Evolutionary conservation across 2,329 filamentous ascomycete species (phyloP).

Genomic region (Xylariaceae sp.): DNA sequence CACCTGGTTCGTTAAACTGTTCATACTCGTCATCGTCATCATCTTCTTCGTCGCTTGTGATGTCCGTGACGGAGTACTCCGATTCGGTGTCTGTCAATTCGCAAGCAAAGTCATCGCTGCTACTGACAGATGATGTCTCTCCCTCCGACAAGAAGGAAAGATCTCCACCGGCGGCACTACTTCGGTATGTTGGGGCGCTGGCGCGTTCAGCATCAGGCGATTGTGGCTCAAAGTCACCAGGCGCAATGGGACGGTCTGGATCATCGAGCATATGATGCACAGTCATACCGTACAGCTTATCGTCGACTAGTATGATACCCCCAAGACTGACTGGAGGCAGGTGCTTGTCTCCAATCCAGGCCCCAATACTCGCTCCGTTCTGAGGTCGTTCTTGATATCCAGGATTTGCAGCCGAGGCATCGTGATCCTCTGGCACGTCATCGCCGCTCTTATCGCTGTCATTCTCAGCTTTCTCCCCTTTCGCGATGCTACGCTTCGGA

Average conservation of each 20-base stretch:
- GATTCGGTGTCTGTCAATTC: slow-evolving; percentile 61
- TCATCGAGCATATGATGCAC: slow-evolving; percentile 95
- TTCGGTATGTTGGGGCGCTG: slow-evolving; percentile 19
- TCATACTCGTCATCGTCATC: slow-evolving; percentile 49
- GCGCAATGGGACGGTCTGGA: slow-evolving; percentile 39
- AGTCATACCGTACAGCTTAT: slow-evolving; percentile 85
- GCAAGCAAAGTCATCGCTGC: slow-evolving; percentile 52
- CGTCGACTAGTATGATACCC: slow-evolving; percentile 79
- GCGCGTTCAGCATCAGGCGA: slow-evolving; percentile 15
- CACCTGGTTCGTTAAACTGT: slow-evolving; percentile 60
- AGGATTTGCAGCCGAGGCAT: slow-evolving; percentile 56
- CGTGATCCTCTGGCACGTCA: slow-evolving; percentile 35
- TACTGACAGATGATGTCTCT: slow-evolving; percentile 40
- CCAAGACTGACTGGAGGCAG: slow-evolving; percentile 89
- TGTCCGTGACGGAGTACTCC: slow-evolving; percentile 29
- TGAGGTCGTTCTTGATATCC: slow-evolving; percentile 73
- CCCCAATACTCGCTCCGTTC: slow-evolving; percentile 90
- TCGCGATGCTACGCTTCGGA: slow-evolving; percentile 38
- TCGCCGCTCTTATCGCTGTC: slow-evolving; percentile 30
- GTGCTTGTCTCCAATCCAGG: slow-evolving; percentile 80
- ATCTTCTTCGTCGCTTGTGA: slow-evolving; percentile 52
- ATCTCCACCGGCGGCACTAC: slow-evolving; percentile 22
- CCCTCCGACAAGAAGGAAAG: slow-evolving; percentile 23
- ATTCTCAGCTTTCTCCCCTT: slow-evolving; percentile 23
- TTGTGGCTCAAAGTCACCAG: slow-evolving; percentile 5